Base-by-base conservation (phyloP, 345 rosid species). In the Mercurialis annua region DNA sequence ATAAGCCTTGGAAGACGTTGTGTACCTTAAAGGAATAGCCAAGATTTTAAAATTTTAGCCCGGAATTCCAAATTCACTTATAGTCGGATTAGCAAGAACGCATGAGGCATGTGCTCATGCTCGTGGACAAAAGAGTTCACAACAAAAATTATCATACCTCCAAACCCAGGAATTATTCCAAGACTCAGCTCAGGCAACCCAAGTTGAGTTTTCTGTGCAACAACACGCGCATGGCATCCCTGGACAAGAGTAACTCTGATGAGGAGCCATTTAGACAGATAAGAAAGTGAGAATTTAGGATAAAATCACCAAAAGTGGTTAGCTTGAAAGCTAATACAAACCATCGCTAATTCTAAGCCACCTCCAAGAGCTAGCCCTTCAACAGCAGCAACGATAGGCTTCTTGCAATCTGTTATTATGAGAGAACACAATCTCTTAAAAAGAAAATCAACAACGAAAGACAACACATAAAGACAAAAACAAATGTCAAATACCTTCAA, bases 361-460 rank as follows among this genome's bases (percentile, higher is more conserved):
- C 98, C 98, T 72, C 98, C 98, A 68, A 93, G 92, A 55, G 98
- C 98, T 73, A 93, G 73, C 73, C 98, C 97, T 84, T 89, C 91
- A 36, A 93, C 87, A 54, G 98, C 98, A 65, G 98, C 97, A 78
- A 93, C 97, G 74, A 90, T 55, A 40, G 98, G 98, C 85, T 90
- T 93, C 84, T 82, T 86, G 72, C 88, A 86, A 80, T 87, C 97
- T 93, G 61, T 27, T 6, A 40, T 58, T 52, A 51, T 49, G 26
- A 58, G 74, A 62, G 3, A 71, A 75, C 47, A 63, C n/a, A 60
- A 77, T 65, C 20, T 57, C n/a, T 18, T 34, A 57, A 73, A 33
- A 46, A 65, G n/a, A 53, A 46, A 26, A 42, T 31, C 26, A 48
- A 30, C 17, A 6, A 20, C 30, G 1, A 6, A 49, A 64, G 18